Evolutionary conservation across 352 stramenopile species (phyloP).

Genomic region (Globisporangium megalacanthum): DNA sequence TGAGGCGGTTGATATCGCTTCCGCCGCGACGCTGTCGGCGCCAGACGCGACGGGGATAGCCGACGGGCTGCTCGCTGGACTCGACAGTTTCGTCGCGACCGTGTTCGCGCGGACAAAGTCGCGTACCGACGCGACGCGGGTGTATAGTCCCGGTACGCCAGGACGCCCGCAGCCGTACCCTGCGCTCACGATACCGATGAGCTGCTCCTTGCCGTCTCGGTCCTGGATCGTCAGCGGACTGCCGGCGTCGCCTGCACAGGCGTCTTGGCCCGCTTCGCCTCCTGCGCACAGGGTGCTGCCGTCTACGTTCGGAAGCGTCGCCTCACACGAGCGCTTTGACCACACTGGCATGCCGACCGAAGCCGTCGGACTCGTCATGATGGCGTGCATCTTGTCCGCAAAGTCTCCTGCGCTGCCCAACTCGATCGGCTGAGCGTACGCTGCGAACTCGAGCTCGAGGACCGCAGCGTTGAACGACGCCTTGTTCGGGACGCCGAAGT

Average conservation of each 20-base stretch:
- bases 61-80: too few relatives aligned
- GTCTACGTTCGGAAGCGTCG: conserved; percentile 16
- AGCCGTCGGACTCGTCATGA: conserved; percentile 15
- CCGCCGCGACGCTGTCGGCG: too few relatives aligned
- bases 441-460: conserved; percentile 17
- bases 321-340: conserved; percentile 10
- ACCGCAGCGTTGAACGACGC: conserved; percentile 24
- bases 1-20: too few relatives aligned
- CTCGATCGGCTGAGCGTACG: conserved; percentile 13
- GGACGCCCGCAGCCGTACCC: conserved; percentile 26
- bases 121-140: conserved; percentile 15
- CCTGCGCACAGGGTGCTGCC: conserved; percentile 20
- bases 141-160: conserved; percentile 25
- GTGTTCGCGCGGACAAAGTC: conserved; percentile 24
- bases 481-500: conserved; percentile 12
- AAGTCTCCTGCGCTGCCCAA: conserved; percentile 15
- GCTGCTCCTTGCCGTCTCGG: conserved; percentile 6
- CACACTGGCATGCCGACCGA: conserved; percentile 10
- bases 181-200: conserved; percentile 28
- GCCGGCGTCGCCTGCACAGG: conserved; percentile 26
- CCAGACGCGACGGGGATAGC: too few relatives aligned
- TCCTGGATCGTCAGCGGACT: conserved; percentile 14
- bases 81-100: not conserved
- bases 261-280: conserved; percentile 14
- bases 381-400: conserved; percentile 6